A percentile compares a stretch with the other conserved stretches of the same genome.
Evolutionary conservation across 2,329 filamentous ascomycete genomes (phyloP).

Genomic region (Periconia sp.): DNA sequence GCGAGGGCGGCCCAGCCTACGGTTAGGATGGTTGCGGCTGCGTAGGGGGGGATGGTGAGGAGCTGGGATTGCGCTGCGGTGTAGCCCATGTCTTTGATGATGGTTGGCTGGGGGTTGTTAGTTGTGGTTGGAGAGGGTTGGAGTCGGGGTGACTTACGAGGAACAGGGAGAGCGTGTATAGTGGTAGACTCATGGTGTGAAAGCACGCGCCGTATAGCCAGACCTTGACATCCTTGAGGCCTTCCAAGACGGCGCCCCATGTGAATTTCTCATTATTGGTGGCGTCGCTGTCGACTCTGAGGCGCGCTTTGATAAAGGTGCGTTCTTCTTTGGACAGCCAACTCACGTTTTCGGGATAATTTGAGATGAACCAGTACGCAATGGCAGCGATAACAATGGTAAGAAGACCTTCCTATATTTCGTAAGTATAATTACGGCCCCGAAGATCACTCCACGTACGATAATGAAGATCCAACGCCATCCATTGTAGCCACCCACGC

Average conservation of each 20-base stretch:
- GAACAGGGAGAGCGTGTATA: conserved; percentile 43
- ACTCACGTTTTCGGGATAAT: conserved; percentile 62
- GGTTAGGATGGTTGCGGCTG: conserved; percentile 40
- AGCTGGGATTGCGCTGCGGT: conserved; percentile 46
- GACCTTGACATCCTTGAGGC: conserved; percentile 52
- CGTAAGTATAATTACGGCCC: conserved; percentile 10
- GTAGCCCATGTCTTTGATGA: conserved; percentile 49
- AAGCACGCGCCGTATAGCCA: conserved; percentile 69
- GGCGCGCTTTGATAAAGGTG: conserved; percentile 60
- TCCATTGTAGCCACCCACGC: conserved; percentile 49
- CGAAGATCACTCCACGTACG: conserved; percentile 15
- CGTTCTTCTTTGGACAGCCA: conserved; percentile 59
- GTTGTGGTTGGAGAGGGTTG: not conserved
- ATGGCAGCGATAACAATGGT: conserved; percentile 37
- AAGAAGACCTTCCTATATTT: conserved; percentile 34
- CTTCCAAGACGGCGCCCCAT: conserved; percentile 66
- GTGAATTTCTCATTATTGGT: conserved; percentile 68
- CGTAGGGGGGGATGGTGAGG: conserved; percentile 51
- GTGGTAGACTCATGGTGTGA: conserved; percentile 67
- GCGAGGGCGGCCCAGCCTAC: conserved; percentile 38
- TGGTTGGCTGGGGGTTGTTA: conserved; percentile 53
- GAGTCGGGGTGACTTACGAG: conserved; percentile 42
- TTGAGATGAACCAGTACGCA: conserved; percentile 63
- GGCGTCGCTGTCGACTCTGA: conserved; percentile 69
- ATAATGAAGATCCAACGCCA: conserved; percentile 48